Conservation (phyloP, 2,329 filamentous ascomycete species). For the Westerdykella sp. region DNA sequence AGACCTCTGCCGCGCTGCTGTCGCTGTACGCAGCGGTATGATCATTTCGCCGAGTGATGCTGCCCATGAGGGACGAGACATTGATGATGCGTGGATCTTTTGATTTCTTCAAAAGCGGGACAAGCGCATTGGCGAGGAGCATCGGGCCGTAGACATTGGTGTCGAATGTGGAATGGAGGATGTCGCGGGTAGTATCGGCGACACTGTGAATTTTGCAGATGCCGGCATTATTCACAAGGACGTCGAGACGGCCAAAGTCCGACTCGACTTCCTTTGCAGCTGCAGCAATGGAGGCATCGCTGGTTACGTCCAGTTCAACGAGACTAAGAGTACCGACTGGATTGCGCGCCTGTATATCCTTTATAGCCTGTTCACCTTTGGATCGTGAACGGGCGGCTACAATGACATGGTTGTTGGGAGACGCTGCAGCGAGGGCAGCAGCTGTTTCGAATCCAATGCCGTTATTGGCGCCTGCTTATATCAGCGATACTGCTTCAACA, state of each 20-base stretch:
- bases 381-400: slow-evolving; percentile 27
- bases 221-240: slow-evolving; percentile 82
- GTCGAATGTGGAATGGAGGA: slow-evolving; percentile 23
- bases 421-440: slow-evolving; percentile 20
- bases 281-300: slow-evolving; percentile 29
- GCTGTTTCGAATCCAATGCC: slow-evolving; percentile 34
- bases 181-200: slow-evolving; percentile 9
- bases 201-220: slow-evolving; percentile 27
- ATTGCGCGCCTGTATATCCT: slow-evolving; percentile 22
- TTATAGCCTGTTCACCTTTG: slow-evolving; percentile 28
- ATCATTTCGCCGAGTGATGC: slow-evolving; percentile 19
- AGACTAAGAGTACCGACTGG: slow-evolving; percentile 26
- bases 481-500: slow-evolving; percentile 2
- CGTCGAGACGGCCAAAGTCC: slow-evolving; percentile 54
- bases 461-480: slow-evolving; percentile 24
- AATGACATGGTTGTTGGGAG: slow-evolving; percentile 32
- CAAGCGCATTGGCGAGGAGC: slow-evolving; percentile 27
- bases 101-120: slow-evolving; percentile 32
- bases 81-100: slow-evolving; percentile 30
- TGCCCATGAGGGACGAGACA: slow-evolving; percentile 30
- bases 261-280: slow-evolving; percentile 28
- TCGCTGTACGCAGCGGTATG: slow-evolving; percentile 2
- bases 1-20: slow-evolving; percentile 9
- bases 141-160: slow-evolving; percentile 35
- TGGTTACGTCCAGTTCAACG: slow-evolving; percentile 34